phyloP scores from a whole-genome alignment of 345 rosid species.

The Citrus trifoliata region DNA sequence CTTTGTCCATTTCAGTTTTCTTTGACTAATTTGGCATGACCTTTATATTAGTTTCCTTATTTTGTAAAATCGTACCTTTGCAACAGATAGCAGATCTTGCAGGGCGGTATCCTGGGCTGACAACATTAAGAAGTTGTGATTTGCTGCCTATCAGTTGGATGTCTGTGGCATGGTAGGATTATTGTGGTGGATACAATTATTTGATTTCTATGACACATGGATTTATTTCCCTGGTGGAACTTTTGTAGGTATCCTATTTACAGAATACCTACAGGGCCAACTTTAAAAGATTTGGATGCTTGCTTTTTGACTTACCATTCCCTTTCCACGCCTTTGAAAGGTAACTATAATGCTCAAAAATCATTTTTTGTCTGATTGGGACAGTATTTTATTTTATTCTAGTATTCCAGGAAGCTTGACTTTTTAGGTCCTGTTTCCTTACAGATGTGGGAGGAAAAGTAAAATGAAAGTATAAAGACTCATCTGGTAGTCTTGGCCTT shows the following conservation, averaged over 20 bases:
- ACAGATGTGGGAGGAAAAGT: neutral
- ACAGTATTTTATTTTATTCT: neutral
- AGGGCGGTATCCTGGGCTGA: constrained; percentile 20
- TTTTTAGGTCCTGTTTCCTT: neutral
- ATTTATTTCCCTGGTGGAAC: constrained; percentile 7
- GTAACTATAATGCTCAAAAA: constrained; percentile 11
- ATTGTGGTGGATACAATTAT: neutral
- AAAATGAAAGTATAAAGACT: neutral
- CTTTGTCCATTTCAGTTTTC: constrained; percentile 11
- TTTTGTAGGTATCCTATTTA: constrained; percentile 39
- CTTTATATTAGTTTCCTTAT: neutral
- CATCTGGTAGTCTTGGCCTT: neutral
- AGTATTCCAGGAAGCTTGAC: neutral
- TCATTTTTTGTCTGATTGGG: neutral
- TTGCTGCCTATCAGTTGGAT: constrained; percentile 35
- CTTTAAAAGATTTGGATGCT: constrained; percentile 40
- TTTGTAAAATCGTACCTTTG: neutral
- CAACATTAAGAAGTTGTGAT: constrained; percentile 32
- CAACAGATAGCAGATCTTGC: constrained; percentile 31
- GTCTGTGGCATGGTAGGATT: constrained; percentile 38
- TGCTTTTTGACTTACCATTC: constrained; percentile 38
- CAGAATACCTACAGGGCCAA: constrained; percentile 38
- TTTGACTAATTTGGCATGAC: constrained; percentile 12
- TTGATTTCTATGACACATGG: neutral
- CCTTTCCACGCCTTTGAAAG: constrained; percentile 29